Evolutionary conservation across 768 basidiomycete genomes (phyloP).

Genomic region (Serendipita vermifera): DNA sequence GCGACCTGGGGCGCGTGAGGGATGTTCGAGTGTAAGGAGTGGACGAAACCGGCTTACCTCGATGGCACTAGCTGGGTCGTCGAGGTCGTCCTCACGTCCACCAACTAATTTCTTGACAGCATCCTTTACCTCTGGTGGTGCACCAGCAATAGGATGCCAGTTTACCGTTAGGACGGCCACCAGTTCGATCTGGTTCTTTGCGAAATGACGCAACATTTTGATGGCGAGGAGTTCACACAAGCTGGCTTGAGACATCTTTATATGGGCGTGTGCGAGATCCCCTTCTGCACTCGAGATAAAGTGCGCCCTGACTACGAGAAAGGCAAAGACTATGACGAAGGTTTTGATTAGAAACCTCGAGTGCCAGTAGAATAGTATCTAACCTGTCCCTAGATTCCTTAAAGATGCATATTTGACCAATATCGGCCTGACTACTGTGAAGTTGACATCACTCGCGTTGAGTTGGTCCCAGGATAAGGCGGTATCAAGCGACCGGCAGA

Average conservation of each 20-base stretch:
- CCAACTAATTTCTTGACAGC: conserved; percentile 49
- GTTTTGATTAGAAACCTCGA: no score
- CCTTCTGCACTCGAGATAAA: conserved; percentile 56
- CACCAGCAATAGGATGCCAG: conserved; percentile 79
- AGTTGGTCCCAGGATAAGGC: conserved; percentile 32
- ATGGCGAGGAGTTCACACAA: conserved; percentile 83
- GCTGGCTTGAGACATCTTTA: conserved; percentile 58
- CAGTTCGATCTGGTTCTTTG: conserved; percentile 60
- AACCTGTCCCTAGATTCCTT: conserved; percentile 47
- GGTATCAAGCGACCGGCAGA: background rate
- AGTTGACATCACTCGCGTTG: conserved; percentile 72
- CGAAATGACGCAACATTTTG: conserved; percentile 68
- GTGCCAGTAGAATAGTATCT: conserved; percentile 6
- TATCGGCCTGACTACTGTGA: conserved; percentile 61
- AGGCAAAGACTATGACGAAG: conserved; percentile 44
- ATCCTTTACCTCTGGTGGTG: conserved; percentile 48
- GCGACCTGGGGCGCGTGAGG: conserved; percentile 49
- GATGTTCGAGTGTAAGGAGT: background rate
- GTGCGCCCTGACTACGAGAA: conserved; percentile 64
- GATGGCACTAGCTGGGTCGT: conserved; percentile 66
- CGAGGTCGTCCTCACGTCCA: conserved; percentile 43
- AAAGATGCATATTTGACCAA: conserved; percentile 67
- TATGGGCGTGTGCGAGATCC: conserved; percentile 63
- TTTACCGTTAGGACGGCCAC: conserved; percentile 65
- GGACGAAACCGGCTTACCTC: conserved; percentile 43